Conservation (phyloP, 495 filamentous ascomycete species). For the Hypoxylon crocopeplum region DNA sequence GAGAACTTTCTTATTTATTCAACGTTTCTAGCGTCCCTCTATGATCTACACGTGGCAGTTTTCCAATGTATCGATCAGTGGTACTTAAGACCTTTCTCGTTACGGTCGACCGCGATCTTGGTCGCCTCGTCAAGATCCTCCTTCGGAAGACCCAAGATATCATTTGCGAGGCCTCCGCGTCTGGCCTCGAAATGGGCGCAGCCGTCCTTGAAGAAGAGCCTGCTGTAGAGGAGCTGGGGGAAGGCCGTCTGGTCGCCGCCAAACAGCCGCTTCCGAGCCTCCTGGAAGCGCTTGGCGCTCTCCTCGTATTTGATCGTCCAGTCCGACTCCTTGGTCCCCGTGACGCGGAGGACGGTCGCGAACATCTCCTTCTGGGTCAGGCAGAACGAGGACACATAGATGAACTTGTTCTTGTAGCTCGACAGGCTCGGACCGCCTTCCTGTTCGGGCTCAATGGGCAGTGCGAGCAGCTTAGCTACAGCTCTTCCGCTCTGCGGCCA, state of each 20-base stretch:
- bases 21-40: no score
- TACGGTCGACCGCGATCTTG: conserved; percentile 45
- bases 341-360: conserved; percentile 56
- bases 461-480: conserved; percentile 44
- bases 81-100: conserved; percentile 28
- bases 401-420: conserved; percentile 49
- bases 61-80: conserved; percentile 2
- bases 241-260: conserved; percentile 51
- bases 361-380: conserved; percentile 57
- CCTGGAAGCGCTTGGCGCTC: conserved; percentile 50
- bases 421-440: conserved; percentile 43
- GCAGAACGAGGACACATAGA: conserved; percentile 53
- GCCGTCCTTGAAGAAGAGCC: conserved; percentile 60
- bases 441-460: conserved; percentile 51
- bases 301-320: conserved; percentile 61
- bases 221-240: conserved; percentile 56
- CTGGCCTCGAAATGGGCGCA: conserved; percentile 50
- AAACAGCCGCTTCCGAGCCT: conserved; percentile 44
- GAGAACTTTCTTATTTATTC: no score
- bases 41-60: no score
- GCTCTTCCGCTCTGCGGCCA: conserved; percentile 48
- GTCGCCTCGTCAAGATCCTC: conserved; percentile 65
- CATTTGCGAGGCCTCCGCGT: conserved; percentile 53
- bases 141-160: conserved; percentile 56
- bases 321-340: conserved; percentile 56